Conservation (phyloP, 2,329 filamentous ascomycete genomes). For the Calonectria pseudoturangicola region DNA sequence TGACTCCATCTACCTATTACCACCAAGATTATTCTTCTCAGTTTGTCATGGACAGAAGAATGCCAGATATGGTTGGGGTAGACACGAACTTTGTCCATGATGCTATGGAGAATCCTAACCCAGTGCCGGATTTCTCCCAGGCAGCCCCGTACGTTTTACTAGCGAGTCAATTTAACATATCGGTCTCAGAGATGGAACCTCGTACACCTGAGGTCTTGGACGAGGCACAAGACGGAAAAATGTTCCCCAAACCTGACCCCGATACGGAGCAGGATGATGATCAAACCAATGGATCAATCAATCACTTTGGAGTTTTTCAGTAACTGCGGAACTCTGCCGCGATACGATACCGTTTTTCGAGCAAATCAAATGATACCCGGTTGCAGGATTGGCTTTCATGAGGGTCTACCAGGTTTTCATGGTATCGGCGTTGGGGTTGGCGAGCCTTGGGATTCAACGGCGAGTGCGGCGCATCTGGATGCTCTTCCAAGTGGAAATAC, state of each 20-base stretch:
- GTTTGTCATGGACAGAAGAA: constrained; percentile 4
- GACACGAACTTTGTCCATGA: constrained; percentile 6
- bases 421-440: constrained; percentile 32
- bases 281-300: constrained; percentile 4
- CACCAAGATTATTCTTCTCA: not conserved
- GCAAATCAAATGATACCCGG: constrained; percentile 19
- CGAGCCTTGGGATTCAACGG: constrained; percentile 2
- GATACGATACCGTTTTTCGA: constrained; percentile 1
- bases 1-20: constrained; percentile 1
- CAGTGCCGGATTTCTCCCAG: not conserved
- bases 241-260: not conserved
- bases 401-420: constrained; percentile 22
- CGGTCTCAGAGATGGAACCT: constrained; percentile 24
- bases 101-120: not conserved
- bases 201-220: constrained; percentile 5
- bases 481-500: constrained; percentile 24
- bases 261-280: not conserved
- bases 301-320: constrained; percentile 26
- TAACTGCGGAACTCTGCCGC: not conserved
- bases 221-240: constrained; percentile 8
- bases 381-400: constrained; percentile 9
- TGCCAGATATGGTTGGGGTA: not conserved
- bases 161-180: not conserved
- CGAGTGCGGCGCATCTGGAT: constrained; percentile 28
- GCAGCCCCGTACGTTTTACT: constrained; percentile 5